A percentile compares a stretch with the other conserved stretches of the same genome.
These are phyloP conservation scores for Chionographis japonica DNA, from an alignment of 106 monocot genomes.

Conservation along the genomic window DNA sequence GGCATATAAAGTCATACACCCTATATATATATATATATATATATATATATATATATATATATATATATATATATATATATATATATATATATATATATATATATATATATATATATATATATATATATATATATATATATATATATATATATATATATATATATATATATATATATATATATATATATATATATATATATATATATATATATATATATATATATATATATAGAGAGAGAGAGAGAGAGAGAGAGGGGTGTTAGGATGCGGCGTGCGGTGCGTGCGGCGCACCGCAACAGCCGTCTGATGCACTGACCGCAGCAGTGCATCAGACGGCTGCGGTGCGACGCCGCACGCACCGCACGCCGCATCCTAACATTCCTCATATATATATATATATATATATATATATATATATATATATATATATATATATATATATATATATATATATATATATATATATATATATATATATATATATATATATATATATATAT, in stretches of 20 bases:
- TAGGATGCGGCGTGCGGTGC: too few relatives aligned
- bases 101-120: background rate
- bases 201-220: constrained; percentile 1
- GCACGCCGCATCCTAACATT: too few relatives aligned
- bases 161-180: background rate
- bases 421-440: background rate
- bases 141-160: background rate
- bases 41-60: constrained; percentile 1
- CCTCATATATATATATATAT: too few relatives aligned
- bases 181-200: background rate
- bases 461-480: background rate
- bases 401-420: background rate
- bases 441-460: constrained; percentile 1
- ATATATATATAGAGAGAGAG: too few relatives aligned
- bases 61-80: background rate
- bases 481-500: too few relatives aligned
- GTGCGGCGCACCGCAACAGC: too few relatives aligned
- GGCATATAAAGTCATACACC: too few relatives aligned
- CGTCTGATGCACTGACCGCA: too few relatives aligned
- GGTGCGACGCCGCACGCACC: too few relatives aligned
- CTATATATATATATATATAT: constrained; percentile 2
- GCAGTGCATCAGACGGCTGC: too few relatives aligned
- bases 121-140: background rate
- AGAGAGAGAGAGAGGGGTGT: too few relatives aligned
- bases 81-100: constrained; percentile 2